Evolutionary conservation across 805 yeast species (phyloP).

Genomic region (Pichia occidentalis): DNA sequence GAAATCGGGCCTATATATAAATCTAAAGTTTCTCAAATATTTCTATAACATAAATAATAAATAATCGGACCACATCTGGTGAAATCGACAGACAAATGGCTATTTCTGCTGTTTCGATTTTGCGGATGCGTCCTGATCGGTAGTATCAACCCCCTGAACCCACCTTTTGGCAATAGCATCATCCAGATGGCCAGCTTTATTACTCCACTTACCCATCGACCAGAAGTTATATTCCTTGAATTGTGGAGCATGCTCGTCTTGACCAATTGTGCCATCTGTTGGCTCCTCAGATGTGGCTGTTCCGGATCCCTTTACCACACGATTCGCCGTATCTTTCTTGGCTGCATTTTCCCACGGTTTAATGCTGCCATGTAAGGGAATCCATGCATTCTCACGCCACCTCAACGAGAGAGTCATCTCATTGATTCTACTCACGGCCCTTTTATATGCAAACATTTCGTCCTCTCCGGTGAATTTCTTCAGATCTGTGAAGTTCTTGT

Average conservation of each 20-base stretch:
- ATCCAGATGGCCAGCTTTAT: constrained; percentile 37
- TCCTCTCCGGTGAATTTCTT: constrained; percentile 70
- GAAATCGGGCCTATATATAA: too few species aligned
- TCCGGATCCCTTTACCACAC: too few species aligned
- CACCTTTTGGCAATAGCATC: constrained; percentile 52
- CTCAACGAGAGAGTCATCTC: constrained; percentile 29
- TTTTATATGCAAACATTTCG: constrained; percentile 63
- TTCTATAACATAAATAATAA: too few species aligned
- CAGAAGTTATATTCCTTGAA: constrained; percentile 49
- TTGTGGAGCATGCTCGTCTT: constrained; percentile 32
- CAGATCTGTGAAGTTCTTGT: constrained; percentile 39
- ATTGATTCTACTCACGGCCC: constrained; percentile 61
- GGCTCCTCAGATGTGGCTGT: too few species aligned
- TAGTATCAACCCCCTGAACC: constrained; percentile 37
- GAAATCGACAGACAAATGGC: too few species aligned
- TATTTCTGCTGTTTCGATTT: too few species aligned
- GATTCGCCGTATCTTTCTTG: too few species aligned
- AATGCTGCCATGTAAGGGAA: constrained; percentile 43
- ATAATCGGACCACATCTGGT: too few species aligned
- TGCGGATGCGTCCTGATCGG: constrained; percentile 1
- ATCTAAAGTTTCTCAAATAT: too few species aligned
- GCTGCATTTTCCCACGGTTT: constrained; percentile 49
- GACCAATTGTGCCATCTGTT: constrained; percentile 2
- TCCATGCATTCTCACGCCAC: constrained; percentile 53
- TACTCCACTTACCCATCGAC: constrained; percentile 63